Percentiles rank a stretch among this genome's conserved stretches.
Conservation (phyloP, 768 basidiomycete genomes). For the Phlebiopsis gigantea region DNA sequence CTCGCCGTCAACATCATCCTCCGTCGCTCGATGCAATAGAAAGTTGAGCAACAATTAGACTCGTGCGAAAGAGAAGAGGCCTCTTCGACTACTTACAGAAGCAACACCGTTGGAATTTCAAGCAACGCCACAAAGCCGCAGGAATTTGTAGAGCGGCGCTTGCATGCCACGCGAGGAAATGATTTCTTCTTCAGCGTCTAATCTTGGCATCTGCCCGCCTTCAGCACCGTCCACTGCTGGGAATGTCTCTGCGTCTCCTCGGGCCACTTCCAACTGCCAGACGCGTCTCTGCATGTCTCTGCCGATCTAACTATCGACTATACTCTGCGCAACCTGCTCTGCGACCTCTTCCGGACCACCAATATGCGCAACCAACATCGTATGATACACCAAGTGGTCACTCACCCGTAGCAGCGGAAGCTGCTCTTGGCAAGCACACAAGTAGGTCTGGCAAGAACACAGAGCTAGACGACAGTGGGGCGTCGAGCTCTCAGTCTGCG, state of each 20-base stretch:
- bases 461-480: background rate
- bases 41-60: background rate
- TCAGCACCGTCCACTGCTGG: background rate
- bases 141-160: background rate
- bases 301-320: background rate
- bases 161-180: background rate
- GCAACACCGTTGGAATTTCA: background rate
- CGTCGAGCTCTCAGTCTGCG: background rate
- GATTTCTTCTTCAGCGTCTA: background rate
- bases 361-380: background rate
- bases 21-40: background rate
- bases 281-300: background rate
- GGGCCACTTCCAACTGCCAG: slow-evolving; percentile 2
- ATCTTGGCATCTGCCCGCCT: background rate
- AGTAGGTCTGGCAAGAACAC: background rate
- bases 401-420: background rate
- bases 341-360: background rate
- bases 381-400: background rate
- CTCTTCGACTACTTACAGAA: background rate
- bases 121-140: slow-evolving; percentile 3
- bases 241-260: slow-evolving; percentile 13
- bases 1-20: no score
- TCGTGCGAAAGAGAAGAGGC: background rate
- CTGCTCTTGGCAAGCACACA: background rate
- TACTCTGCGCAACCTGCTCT: slow-evolving; percentile 4